Conservation (phyloP, 1,139 yeast genomes). For the Candida sojae region DNA sequence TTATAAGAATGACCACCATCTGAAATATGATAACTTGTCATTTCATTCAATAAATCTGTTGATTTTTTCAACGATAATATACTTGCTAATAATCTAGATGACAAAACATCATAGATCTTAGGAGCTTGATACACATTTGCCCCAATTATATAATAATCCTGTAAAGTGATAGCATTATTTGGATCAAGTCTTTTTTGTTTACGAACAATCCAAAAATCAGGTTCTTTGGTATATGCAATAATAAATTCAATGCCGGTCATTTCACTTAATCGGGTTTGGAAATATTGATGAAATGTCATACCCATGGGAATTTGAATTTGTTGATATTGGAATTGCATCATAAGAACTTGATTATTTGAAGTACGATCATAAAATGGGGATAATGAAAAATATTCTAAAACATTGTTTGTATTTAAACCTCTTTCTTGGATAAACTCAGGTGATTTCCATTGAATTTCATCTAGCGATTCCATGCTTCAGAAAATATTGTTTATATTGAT, state of each 20-base stretch:
- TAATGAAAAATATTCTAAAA: slow-evolving; percentile 86
- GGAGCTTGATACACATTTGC: slow-evolving; percentile 96
- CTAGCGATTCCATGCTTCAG: slow-evolving; percentile 42
- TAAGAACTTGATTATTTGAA: slow-evolving; percentile 89
- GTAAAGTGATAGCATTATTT: slow-evolving; percentile 49
- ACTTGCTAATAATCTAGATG: slow-evolving; percentile 39
- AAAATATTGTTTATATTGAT: not conserved
- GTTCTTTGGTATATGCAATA: slow-evolving; percentile 73
- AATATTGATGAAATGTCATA: slow-evolving; percentile 38
- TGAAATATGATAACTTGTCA: slow-evolving; percentile 36
- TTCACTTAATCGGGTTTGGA: slow-evolving; percentile 62
- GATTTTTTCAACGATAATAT: slow-evolving; percentile 40
- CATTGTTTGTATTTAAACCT: slow-evolving; percentile 86
- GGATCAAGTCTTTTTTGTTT: slow-evolving; percentile 68
- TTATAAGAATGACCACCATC: slow-evolving; percentile 41
- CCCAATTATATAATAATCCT: slow-evolving; percentile 84
- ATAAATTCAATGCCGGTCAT: slow-evolving; percentile 88
- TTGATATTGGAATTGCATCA: slow-evolving; percentile 93
- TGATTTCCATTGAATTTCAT: slow-evolving; percentile 94
- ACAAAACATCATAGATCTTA: slow-evolving; percentile 39
- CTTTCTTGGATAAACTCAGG: slow-evolving; percentile 95
- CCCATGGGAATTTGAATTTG: slow-evolving; percentile 53
- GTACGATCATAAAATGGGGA: slow-evolving; percentile 95
- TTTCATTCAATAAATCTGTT: slow-evolving; percentile 33
- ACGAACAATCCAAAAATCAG: slow-evolving; percentile 88